Base-by-base conservation (phyloP, 352 stramenopile species). In the Saprolegnia diclina region DNA sequence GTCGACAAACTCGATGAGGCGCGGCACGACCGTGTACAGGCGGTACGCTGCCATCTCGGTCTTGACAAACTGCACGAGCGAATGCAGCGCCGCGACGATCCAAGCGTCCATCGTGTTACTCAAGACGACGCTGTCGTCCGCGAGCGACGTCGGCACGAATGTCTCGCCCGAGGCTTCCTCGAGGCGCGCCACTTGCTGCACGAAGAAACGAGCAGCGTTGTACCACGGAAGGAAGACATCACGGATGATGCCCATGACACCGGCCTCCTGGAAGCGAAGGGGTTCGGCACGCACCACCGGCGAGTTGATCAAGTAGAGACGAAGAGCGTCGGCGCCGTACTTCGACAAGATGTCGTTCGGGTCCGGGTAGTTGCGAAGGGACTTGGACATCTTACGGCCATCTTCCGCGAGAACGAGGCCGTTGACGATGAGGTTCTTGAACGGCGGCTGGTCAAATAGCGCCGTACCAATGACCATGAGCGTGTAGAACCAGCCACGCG, bases 301-400 rank as follows among this genome's bases (percentile, higher is more conserved):
- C 62, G 96, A 99, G 82, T 99, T 99, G 82, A 99, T 99, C 59
- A 99, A 87, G 83, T 99, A 99, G 75, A 99, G 90, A 72, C 97
- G 85, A 71, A 99, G 79, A 0, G 97, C 97, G 80, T 99, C 97
- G 21, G 97, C 97, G 46, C 97, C 97, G 75, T 99, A 99, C 71
- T 97, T 97, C 50, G 96, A 76, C 61, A 99, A 88, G 35, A 99
- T 97, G 64, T 92, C 85, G 26, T 90, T 65, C 5, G 87, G 94
- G 78, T 98, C 95, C 10, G 97, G 95, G 74, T 98, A 99, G 80
- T 99, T 99, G 74, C 99, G 98, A 7, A 99, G 81, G 71, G 97
- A 90, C 81, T 99, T 99, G 72, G 91, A 98, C 97, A 99, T 99
- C 85, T 99, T 99, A 76, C 98, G 98, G 29, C 97, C 97, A 72